Evolutionary conservation across 2,329 filamentous ascomycete species (phyloP), one percentile per base, ranked within the genome.

Genomic region (Stachybotrys chartarum): DNA sequence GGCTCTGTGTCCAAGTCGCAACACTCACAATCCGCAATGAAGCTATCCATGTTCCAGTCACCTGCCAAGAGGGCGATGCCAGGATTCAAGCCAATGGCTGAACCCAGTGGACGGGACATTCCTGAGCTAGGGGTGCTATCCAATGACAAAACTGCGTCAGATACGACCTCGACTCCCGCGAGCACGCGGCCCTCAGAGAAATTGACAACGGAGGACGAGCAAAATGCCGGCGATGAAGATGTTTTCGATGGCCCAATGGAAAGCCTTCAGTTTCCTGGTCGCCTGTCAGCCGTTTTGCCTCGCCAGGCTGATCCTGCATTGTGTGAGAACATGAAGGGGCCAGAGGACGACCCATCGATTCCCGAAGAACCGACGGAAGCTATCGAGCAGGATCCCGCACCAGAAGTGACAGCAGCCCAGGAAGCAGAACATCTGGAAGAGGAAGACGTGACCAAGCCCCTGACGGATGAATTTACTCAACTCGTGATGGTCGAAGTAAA

Each of bases 1-100:
- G 59, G 59, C 30, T 59, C 61, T 39, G 63, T 61, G 17, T 61
- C 60, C 24, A 67, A 60, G 24, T 56, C 65, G 18, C 66, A 68
- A 31, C 58, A 68, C 39, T 59, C 59, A n/a, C 61, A 70, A 24
- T 75, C 74, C 12, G 72, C 73, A 1, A 71, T 76, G 55, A 81
- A 79, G 65, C 63, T 69, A 4, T 77, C 78, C 0, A 68, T 80
- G 51, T 68, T 83, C 6, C 75, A 78, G 50, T 83, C 82, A 8
- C 79, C 78, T 4, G 77, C 78, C 1, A 82, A 81, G 62, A 71
- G 77, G 53, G 65, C 70, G 3, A 65, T 72, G 50, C 66, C 69
- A 14, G 65, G 66, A 6, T 57, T 74, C 56, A 68, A 68, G 50
- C 65, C 73, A 16, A 59, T 69, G 3, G 62, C 64, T 3, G 68